These are phyloP conservation scores for Narthecium ossifragum DNA, from an alignment of 106 monocot genomes.

Conservation along the genomic window DNA sequence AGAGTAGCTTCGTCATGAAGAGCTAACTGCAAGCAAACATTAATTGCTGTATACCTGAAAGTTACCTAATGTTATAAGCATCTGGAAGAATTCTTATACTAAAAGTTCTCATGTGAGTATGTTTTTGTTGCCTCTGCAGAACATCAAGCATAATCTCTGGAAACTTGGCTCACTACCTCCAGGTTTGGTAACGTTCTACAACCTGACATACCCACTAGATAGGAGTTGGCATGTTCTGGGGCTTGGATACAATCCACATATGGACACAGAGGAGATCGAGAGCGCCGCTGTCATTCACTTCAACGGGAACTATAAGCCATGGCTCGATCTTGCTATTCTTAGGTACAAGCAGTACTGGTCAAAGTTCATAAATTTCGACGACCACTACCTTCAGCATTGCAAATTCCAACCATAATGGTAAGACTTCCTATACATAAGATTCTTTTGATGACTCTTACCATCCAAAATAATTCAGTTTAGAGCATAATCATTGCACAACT, in stretches of 20 bases:
- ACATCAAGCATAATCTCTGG: slow-evolving; percentile 42
- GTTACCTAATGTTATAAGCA: too few species aligned
- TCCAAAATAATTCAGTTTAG: background rate
- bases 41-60: too few species aligned
- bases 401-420: slow-evolving; percentile 13
- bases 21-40: too few species aligned
- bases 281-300: slow-evolving; percentile 41
- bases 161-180: slow-evolving; percentile 52
- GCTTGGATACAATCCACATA: slow-evolving; percentile 37
- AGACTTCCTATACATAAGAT: background rate
- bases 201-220: slow-evolving; percentile 37
- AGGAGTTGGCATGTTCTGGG: slow-evolving; percentile 41
- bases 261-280: slow-evolving; percentile 14
- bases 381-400: slow-evolving; percentile 28
- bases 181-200: slow-evolving; percentile 46
- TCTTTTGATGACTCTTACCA: background rate
- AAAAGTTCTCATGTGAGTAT: background rate
- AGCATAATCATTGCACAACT: background rate
- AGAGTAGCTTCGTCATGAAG: too few species aligned
- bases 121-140: slow-evolving; percentile 16
- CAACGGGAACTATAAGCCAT: slow-evolving; percentile 55
- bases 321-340: slow-evolving; percentile 34
- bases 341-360: slow-evolving; percentile 41
- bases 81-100: too few species aligned
- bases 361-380: slow-evolving; percentile 22